phyloP scores from a whole-genome alignment of 2,329 filamentous ascomycete genomes.

The Penicillium sp. region DNA sequence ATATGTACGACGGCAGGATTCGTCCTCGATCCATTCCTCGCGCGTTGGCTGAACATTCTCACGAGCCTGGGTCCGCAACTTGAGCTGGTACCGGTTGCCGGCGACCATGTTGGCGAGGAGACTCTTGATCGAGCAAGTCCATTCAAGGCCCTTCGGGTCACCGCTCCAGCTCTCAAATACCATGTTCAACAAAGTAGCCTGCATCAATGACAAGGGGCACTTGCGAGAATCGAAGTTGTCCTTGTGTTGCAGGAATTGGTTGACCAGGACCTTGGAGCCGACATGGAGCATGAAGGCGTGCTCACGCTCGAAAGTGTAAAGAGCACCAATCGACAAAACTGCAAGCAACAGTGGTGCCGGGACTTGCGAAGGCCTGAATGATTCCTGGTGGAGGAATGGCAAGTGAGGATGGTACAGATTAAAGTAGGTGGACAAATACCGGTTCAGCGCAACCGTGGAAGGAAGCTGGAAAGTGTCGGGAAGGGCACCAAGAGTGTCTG shows the following conservation, averaged over 20 bases:
- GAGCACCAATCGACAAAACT: slow-evolving; percentile 88
- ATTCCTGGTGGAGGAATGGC: slow-evolving; percentile 89
- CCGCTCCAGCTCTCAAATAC: slow-evolving; percentile 99
- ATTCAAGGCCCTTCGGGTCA: slow-evolving; percentile 94
- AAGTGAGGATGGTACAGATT: slow-evolving; percentile 95
- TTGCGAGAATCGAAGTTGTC: slow-evolving; percentile 98
- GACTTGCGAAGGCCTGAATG: slow-evolving; percentile 76
- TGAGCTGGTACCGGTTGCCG: slow-evolving; percentile 93
- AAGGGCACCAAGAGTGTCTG: slow-evolving; percentile 77
- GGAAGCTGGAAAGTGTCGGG: slow-evolving; percentile 89
- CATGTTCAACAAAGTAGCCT: slow-evolving; percentile 96
- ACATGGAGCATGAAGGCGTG: slow-evolving; percentile 97
- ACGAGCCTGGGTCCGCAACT: slow-evolving; percentile 85
- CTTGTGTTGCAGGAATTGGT: slow-evolving; percentile 96
- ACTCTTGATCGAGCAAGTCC: slow-evolving; percentile 99
- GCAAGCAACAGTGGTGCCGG: slow-evolving; percentile 83
- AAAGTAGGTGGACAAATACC: slow-evolving; percentile 94
- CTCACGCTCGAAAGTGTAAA: slow-evolving; percentile 96
- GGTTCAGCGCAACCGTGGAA: slow-evolving; percentile 74
- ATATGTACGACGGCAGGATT: slow-evolving; percentile 93
- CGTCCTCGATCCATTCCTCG: slow-evolving; percentile 92
- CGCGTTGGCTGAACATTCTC: slow-evolving; percentile 72
- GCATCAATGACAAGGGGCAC: slow-evolving; percentile 97
- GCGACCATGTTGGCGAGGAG: slow-evolving; percentile 97
- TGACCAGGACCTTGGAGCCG: slow-evolving; percentile 93